Conservation (phyloP, 257 asterid genomes). For the Paulownia fortunei region DNA sequence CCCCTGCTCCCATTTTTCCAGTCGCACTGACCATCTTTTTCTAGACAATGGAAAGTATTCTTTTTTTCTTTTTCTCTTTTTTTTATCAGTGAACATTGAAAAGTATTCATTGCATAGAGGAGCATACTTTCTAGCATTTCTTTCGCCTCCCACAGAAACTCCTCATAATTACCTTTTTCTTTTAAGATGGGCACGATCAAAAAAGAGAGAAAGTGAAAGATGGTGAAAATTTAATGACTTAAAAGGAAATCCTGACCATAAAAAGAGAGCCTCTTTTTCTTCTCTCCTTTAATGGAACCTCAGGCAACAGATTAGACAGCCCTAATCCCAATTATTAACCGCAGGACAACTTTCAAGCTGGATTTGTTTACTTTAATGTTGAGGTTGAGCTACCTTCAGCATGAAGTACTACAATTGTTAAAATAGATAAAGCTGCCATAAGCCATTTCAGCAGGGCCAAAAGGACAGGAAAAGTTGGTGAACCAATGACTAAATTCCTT, state of each 20-base stretch:
- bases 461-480: slow-evolving; percentile 4
- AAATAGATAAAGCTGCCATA: slow-evolving; percentile 29
- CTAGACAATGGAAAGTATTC: neutral
- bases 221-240: slow-evolving; percentile 6
- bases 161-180: slow-evolving; percentile 28
- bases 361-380: neutral
- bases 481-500: neutral
- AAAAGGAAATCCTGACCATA: slow-evolving; percentile 19
- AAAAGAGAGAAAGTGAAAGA: slow-evolving; percentile 17
- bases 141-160: slow-evolving; percentile 20
- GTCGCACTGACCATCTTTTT: neutral
- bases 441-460: neutral
- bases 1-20: neutral
- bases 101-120: slow-evolving; percentile 21
- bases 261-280: slow-evolving; percentile 10
- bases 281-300: slow-evolving; percentile 17
- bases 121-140: slow-evolving; percentile 26
- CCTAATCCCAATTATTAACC: slow-evolving; percentile 34
- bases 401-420: neutral
- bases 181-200: slow-evolving; percentile 18
- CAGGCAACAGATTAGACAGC: slow-evolving; percentile 15
- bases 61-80: too few relatives aligned
- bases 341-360: slow-evolving; percentile 21
- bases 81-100: too few relatives aligned
- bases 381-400: neutral